These are phyloP conservation scores for Boletus bicolor DNA, from an alignment of 768 basidiomycete genomes.

Conservation along the genomic window DNA sequence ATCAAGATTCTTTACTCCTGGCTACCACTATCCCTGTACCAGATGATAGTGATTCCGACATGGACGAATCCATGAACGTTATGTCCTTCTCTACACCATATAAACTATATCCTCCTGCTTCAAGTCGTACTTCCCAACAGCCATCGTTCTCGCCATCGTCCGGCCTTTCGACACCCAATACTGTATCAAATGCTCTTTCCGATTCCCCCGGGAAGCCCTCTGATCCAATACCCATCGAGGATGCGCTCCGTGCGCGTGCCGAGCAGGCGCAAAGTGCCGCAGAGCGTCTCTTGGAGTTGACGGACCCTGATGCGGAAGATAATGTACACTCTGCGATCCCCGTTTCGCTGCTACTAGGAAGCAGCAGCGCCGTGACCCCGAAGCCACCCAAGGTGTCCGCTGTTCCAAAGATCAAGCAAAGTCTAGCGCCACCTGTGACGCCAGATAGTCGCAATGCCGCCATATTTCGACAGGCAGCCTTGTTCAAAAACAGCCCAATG, in stretches of 20 bases:
- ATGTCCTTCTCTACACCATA: slow-evolving; percentile 74
- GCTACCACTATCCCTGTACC: slow-evolving; percentile 76
- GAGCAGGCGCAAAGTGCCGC: slow-evolving; percentile 94
- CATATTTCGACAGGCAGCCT: slow-evolving; percentile 70
- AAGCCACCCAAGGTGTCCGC: slow-evolving; percentile 38
- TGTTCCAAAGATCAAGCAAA: slow-evolving; percentile 33
- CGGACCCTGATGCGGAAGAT: slow-evolving; percentile 70
- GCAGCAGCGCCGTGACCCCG: slow-evolving; percentile 34
- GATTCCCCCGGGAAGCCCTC: slow-evolving; percentile 47
- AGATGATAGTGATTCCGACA: slow-evolving; percentile 69
- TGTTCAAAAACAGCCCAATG: slow-evolving; percentile 80
- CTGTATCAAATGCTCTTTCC: slow-evolving; percentile 59
- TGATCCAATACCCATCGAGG: slow-evolving; percentile 61
- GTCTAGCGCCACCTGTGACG: slow-evolving; percentile 50
- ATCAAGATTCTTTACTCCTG: slow-evolving; percentile 63
- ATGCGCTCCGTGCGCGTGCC: slow-evolving; percentile 81
- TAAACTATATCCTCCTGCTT: slow-evolving; percentile 43
- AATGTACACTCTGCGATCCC: slow-evolving; percentile 53
- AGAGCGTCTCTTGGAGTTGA: slow-evolving; percentile 80
- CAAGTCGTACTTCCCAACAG: slow-evolving; percentile 39
- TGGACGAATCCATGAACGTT: slow-evolving; percentile 51
- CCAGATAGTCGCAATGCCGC: slow-evolving; percentile 57
- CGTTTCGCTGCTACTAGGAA: slow-evolving; percentile 48
- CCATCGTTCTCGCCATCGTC: slow-evolving; percentile 57
- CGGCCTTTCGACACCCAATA: slow-evolving; percentile 44